A percentile compares a stretch with the other conserved stretches of the same genome.
phyloP scores from a whole-genome alignment of 2,329 filamentous ascomycete species.

The Fusarium camptoceras region DNA sequence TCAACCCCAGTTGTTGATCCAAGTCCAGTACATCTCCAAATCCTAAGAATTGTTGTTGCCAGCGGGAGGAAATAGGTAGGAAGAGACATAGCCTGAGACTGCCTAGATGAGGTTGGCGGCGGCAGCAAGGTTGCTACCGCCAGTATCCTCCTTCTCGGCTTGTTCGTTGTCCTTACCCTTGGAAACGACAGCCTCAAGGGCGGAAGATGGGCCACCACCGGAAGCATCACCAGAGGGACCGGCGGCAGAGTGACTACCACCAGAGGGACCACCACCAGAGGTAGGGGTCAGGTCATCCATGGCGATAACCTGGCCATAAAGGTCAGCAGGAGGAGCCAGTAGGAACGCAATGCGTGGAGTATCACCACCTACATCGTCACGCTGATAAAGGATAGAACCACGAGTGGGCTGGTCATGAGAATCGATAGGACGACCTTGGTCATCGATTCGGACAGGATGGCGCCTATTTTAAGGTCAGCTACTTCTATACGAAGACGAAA shows the following conservation, averaged over 20 bases:
- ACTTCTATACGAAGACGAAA: not conserved
- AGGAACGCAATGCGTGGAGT: not conserved
- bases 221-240: not conserved
- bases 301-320: not conserved
- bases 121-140: not conserved
- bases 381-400: not conserved
- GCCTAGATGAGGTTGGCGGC: not conserved
- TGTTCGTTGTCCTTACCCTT: too few relatives aligned
- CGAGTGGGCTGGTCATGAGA: not conserved
- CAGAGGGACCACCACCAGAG: not conserved
- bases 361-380: not conserved
- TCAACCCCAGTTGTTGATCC: not conserved
- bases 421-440: not conserved
- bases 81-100: not conserved
- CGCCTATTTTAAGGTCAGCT: not conserved
- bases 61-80: not conserved
- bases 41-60: not conserved
- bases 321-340: not conserved
- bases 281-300: not conserved
- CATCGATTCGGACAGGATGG: not conserved
- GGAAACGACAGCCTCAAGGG: too few relatives aligned
- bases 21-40: not conserved
- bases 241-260: not conserved
- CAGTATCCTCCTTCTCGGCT: not conserved
- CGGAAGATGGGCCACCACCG: not conserved